phyloP scores from a whole-genome alignment of 495 filamentous ascomycete species.

The Trichoderma orchidacearum region DNA sequence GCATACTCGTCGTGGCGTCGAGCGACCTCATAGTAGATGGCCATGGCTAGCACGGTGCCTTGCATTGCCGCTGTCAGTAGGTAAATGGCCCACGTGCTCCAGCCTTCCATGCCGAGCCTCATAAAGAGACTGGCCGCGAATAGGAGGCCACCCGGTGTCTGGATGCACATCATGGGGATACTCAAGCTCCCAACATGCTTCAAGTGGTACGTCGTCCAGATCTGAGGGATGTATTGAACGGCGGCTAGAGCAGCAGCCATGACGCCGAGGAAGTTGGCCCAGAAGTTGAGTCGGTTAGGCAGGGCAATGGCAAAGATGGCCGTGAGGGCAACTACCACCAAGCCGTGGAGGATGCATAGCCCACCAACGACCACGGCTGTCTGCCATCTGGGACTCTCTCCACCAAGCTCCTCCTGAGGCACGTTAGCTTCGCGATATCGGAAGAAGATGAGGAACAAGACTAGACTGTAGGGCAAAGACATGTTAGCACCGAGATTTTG shows the following conservation, averaged over 20 bases:
- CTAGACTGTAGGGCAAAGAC: conserved; percentile 35
- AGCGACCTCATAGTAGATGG: conserved; percentile 56
- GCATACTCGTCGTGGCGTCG: conserved; percentile 1
- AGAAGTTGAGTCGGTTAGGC: conserved; percentile 47
- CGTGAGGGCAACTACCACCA: conserved; percentile 52
- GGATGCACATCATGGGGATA: conserved; percentile 97
- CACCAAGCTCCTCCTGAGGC: conserved; percentile 22
- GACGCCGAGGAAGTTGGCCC: conserved; percentile 76
- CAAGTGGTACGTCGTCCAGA: conserved; percentile 75
- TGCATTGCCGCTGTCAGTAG: conserved; percentile 77
- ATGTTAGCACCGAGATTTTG: not conserved
- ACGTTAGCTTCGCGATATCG: conserved; percentile 46
- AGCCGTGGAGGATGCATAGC: conserved; percentile 56
- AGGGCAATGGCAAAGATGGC: conserved; percentile 42
- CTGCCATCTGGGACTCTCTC: conserved; percentile 47
- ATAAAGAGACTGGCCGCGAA: conserved; percentile 77
- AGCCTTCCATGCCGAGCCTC: conserved; percentile 67
- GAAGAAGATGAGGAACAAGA: conserved; percentile 79
- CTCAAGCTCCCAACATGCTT: conserved; percentile 79
- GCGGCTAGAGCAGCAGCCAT: conserved; percentile 63
- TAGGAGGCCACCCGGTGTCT: conserved; percentile 81
- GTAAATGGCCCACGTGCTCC: conserved; percentile 91
- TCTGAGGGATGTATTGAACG: conserved; percentile 89
- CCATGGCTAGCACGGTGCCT: conserved; percentile 68
- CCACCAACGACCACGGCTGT: conserved; percentile 61